A percentile compares a stretch with the other conserved stretches of the same genome.
phyloP scores from a whole-genome alignment of 352 stramenopile genomes.

The Discostella stelligera region DNA sequence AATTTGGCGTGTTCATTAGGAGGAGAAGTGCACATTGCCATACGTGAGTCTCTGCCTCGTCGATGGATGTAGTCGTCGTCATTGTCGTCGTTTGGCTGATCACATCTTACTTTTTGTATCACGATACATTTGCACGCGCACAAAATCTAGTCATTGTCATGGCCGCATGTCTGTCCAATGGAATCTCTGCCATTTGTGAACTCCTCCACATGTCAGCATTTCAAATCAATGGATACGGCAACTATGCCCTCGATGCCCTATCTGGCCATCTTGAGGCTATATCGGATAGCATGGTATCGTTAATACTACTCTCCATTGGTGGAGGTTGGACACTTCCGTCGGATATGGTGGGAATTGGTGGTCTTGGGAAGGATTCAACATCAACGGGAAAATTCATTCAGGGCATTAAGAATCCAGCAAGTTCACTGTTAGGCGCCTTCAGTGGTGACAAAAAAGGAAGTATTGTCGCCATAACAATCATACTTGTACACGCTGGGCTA shows the following conservation, averaged over 20 bases:
- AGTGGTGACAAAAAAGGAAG: conserved; percentile 31
- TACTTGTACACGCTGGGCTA: conserved; percentile 61
- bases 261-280: conserved; percentile 75
- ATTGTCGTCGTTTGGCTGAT: neutral
- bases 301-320: conserved; percentile 71
- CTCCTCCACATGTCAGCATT: conserved; percentile 69
- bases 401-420: conserved; percentile 65
- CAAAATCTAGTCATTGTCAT: conserved; percentile 49
- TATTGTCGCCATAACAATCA: conserved; percentile 54
- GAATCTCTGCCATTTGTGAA: conserved; percentile 62
- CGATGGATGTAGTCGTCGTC: neutral
- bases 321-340: conserved; percentile 79
- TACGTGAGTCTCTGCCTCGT: conserved; percentile 7
- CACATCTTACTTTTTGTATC: neutral
- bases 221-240: conserved; percentile 67
- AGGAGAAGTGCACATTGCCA: conserved; percentile 70
- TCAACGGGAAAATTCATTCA: conserved; percentile 46
- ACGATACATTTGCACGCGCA: neutral
- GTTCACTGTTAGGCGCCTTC: conserved; percentile 33
- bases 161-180: conserved; percentile 61
- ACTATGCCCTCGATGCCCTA: conserved; percentile 67
- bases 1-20: conserved; percentile 36
- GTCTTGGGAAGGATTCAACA: conserved; percentile 13
- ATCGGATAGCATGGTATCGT: conserved; percentile 71
- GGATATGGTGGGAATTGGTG: conserved; percentile 53